phyloP scores from a whole-genome alignment of 306 rosid genomes.

The Citrullus amarus region DNA sequence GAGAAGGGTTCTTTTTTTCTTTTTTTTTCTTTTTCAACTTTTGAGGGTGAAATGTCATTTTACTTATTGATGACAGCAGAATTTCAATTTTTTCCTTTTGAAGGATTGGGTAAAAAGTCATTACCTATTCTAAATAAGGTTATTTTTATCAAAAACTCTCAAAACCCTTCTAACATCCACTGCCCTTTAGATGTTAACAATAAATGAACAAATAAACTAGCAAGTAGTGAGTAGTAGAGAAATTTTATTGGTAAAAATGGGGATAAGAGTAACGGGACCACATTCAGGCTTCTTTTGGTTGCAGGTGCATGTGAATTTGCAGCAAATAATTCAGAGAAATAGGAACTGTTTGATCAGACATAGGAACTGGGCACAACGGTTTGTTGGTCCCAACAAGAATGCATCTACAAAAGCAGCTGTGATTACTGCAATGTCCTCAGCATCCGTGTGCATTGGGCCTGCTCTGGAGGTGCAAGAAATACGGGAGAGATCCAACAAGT shows the following conservation, averaged over 20 bases:
- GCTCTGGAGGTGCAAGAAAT: conserved; percentile 35
- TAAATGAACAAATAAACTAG: background rate
- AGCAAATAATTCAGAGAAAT: background rate
- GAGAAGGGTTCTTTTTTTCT: background rate
- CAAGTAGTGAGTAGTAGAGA: background rate
- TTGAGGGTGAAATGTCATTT: background rate
- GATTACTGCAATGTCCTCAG: conserved; percentile 14
- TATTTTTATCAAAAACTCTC: background rate
- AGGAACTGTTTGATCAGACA: background rate
- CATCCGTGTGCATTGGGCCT: conserved; percentile 1
- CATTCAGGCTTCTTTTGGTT: conserved; percentile 7
- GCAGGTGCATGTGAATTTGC: background rate
- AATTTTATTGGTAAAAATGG: background rate
- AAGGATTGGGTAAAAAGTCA: background rate
- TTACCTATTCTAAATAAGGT: background rate
- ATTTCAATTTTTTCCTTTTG: background rate
- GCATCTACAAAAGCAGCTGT: conserved; percentile 14
- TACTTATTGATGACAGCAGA: background rate
- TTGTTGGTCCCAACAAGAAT: conserved; percentile 6
- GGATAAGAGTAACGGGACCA: conserved; percentile 14
- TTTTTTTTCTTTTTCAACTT: background rate
- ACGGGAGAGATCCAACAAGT: conserved; percentile 37
- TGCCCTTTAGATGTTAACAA: background rate
- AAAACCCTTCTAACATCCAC: background rate
- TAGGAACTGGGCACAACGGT: background rate